Percentiles rank a stretch among this genome's conserved stretches.
phyloP scores from a whole-genome alignment of 176 grass and related monocot species.

The Carex parvula region DNA sequence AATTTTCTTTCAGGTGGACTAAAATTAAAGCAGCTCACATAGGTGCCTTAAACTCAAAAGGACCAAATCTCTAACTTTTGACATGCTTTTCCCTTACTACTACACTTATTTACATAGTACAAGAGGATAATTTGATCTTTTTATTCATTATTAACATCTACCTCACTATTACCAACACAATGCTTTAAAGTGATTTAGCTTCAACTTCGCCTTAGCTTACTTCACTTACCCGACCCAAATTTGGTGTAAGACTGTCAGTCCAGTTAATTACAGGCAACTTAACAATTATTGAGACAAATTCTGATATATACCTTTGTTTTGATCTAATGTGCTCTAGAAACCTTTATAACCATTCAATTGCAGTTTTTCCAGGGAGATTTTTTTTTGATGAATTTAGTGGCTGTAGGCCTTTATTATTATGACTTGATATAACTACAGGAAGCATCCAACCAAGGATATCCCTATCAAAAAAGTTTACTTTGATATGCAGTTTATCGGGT shows the following conservation, averaged over 20 bases:
- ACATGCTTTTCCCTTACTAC: background rate
- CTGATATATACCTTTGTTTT: background rate
- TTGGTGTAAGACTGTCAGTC: background rate
- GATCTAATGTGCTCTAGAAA: background rate
- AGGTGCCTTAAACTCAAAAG: background rate
- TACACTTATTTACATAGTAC: background rate
- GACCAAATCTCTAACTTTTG: background rate
- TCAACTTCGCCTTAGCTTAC: background rate
- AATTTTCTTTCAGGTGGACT: background rate
- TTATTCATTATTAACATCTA: background rate
- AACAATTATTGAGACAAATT: conserved; percentile 4
- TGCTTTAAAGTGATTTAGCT: background rate
- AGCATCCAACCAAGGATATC: background rate
- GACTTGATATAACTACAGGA: background rate
- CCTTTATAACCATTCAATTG: background rate
- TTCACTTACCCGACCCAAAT: background rate
- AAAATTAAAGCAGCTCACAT: background rate
- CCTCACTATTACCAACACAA: background rate
- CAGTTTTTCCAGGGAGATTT: background rate
- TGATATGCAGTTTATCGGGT: background rate
- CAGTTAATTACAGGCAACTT: background rate
- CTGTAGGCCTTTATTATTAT: background rate
- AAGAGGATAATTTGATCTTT: background rate
- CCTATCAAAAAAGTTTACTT: background rate
- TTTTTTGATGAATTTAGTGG: background rate